phyloP scores from a whole-genome alignment of 1,139 yeast genomes.

The Yamadazyma taylorii region DNA sequence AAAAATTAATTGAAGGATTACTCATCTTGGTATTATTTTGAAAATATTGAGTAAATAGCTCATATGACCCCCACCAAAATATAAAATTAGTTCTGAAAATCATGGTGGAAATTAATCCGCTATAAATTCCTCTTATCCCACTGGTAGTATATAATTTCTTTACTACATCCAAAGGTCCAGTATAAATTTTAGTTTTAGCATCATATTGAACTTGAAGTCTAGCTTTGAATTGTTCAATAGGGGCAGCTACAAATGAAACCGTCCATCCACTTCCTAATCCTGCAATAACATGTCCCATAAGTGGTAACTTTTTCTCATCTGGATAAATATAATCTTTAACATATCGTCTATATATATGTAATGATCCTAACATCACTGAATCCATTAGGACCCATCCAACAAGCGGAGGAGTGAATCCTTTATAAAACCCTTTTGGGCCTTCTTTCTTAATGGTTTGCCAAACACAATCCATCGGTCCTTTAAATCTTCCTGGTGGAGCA shows the following conservation, averaged over 20 bases:
- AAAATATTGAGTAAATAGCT: conserved; percentile 70
- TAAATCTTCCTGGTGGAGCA: conserved; percentile 66
- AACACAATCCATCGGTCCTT: conserved; percentile 82
- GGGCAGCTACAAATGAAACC: conserved; percentile 91
- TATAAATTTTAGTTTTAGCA: conserved; percentile 62
- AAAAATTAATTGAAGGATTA: conserved; percentile 72
- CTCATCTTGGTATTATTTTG: conserved; percentile 62
- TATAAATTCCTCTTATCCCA: conserved; percentile 73
- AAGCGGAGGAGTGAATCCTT: conserved; percentile 90
- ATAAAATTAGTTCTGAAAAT: conserved; percentile 83
- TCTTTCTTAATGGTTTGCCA: conserved; percentile 69
- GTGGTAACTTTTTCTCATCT: conserved; percentile 60
- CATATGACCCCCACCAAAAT: conserved; percentile 96
- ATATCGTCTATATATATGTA: conserved; percentile 71
- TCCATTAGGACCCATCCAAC: conserved; percentile 96
- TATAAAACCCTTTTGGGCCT: conserved; percentile 75
- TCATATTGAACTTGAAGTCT: conserved; percentile 88
- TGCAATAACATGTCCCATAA: conserved; percentile 73
- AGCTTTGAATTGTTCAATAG: conserved; percentile 87
- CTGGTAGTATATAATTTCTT: conserved; percentile 50
- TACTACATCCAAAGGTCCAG: conserved; percentile 80
- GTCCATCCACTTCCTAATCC: conserved; percentile 88
- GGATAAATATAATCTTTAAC: conserved; percentile 64
- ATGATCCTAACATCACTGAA: conserved; percentile 81
- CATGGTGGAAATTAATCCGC: conserved; percentile 84